Percentiles rank a stretch among this genome's conserved stretches.
Evolutionary conservation across 257 asterid species (phyloP).

Genomic region (Nicotiana benthamiana): DNA sequence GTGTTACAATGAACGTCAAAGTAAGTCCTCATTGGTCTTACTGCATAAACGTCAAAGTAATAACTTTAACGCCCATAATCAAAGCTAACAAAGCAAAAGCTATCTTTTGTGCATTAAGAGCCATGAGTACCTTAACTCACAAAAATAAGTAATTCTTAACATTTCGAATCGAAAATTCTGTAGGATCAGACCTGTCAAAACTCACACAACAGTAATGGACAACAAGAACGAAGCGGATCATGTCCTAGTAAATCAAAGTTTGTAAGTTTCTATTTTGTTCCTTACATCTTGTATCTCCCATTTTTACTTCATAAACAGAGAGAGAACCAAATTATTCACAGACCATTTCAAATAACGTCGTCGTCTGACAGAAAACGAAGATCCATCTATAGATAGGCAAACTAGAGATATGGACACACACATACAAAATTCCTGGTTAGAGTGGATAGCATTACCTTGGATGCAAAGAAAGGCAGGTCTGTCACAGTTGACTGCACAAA

Average conservation of each 20-base stretch:
- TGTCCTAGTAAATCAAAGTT: neutral
- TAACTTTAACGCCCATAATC: neutral
- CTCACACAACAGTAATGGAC: neutral
- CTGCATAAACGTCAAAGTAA: neutral
- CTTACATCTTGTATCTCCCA: neutral
- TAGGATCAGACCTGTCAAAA: neutral
- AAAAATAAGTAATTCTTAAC: neutral
- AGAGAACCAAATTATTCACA: neutral
- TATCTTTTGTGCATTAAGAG: neutral
- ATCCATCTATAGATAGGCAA: neutral
- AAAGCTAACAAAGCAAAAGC: neutral
- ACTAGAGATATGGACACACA: neutral
- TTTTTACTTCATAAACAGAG: neutral
- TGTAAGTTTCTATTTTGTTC: neutral
- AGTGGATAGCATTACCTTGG: slow-evolving; percentile 38
- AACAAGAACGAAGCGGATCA: neutral
- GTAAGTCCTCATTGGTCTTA: neutral
- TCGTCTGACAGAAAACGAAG: neutral
- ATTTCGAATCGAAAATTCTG: neutral
- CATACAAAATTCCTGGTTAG: neutral
- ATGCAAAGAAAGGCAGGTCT: slow-evolving; percentile 82
- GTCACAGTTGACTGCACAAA: slow-evolving; percentile 74
- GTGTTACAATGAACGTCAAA: neutral
- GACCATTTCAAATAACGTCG: neutral
- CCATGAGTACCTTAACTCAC: neutral